Base-by-base conservation (phyloP, 352 stramenopile genomes). In the Phytophthora rubi region DNA sequence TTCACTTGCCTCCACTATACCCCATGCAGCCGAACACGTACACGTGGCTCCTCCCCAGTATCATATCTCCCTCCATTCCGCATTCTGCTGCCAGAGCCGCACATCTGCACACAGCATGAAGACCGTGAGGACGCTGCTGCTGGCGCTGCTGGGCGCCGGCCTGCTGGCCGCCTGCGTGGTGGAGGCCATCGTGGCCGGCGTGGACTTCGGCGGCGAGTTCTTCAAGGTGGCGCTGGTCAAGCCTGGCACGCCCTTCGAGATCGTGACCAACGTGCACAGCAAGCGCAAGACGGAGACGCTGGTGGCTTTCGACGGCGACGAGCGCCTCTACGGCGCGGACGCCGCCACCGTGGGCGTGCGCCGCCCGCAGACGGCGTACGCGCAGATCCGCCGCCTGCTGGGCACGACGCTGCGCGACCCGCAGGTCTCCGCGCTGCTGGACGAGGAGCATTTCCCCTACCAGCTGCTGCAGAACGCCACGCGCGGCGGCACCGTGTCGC, bases 241-340 rank as follows among this genome's bases (percentile, higher is more conserved):
- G 77, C 95, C 96, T 53, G 96, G 97, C 53, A 97, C 91, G 59
- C 95, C 97, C 6, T 91, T 99, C 61, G 95, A 98, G 80, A 99
- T 99, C 83, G 97, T 99, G 3, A 99, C 96, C 23, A 99, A 99
- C 78, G 81, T 98, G 53, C 94, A 99, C 73, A 98, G 94, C 65
- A 99, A 99, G 83, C 93, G 98, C 55, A 99, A 99, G 82, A 99
- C 97, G 21, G 96, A 99, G 75, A 97, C 97, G 63, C 90, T 94
- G 60, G 87, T 98, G 45, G 87, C 88, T 23, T 98, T 98, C 63
- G 88, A 97, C 72, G 82, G 88, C 57, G 93, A 96, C 28, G 95
- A 98, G 60, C 87, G 97, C 0, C 92, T 98, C 32, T 99, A 98
- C 77, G 98, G 97, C 26, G 94, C 93, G 3, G 97, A 99, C 76